Percentiles rank a stretch among this genome's conserved stretches.
phyloP scores from a whole-genome alignment of 2,329 filamentous ascomycete genomes.

The Aspergillus sojae region DNA sequence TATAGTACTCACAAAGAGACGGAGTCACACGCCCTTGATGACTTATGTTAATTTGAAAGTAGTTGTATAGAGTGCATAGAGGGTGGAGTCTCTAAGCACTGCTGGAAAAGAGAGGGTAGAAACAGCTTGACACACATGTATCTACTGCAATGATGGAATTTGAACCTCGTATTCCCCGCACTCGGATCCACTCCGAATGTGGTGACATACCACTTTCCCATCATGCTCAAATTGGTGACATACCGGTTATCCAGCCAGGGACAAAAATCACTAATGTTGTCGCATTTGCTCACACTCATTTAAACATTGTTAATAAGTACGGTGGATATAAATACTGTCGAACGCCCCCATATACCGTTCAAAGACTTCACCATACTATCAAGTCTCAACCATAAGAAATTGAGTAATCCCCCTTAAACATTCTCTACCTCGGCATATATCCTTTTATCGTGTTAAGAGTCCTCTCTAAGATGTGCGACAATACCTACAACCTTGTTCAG shows the following conservation, averaged over 20 bases:
- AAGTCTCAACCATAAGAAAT: background rate
- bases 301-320: too few relatives aligned
- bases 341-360: background rate
- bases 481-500: slow-evolving; percentile 20
- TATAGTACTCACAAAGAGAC: background rate
- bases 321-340: background rate
- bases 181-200: background rate
- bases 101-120: background rate
- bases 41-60: background rate
- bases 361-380: background rate
- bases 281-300: background rate
- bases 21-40: background rate
- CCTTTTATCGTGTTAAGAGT: background rate
- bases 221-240: background rate
- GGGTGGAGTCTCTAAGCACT: background rate
- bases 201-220: background rate
- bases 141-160: too few relatives aligned
- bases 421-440: background rate
- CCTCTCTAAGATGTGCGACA: slow-evolving; percentile 10
- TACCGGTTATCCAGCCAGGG: background rate
- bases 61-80: background rate
- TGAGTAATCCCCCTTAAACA: background rate
- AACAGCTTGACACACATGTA: background rate
- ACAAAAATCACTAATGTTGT: background rate
- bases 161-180: background rate